Evolutionary conservation across 345 rosid genomes (phyloP), one percentile per base, ranked within the genome.

Genomic region (Dipteronia sinensis): DNA sequence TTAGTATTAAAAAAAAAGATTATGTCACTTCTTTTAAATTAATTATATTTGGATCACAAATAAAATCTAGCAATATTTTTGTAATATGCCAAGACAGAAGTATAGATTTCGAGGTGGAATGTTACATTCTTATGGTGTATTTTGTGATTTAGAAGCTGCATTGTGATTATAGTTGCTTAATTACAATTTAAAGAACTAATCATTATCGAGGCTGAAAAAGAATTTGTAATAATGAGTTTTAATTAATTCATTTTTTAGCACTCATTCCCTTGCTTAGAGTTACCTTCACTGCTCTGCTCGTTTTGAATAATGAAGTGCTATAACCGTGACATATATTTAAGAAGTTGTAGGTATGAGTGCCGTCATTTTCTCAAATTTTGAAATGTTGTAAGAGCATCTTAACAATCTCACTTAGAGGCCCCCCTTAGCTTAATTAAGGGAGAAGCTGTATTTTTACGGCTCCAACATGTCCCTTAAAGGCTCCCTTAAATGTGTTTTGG

Each of bases 91-190:
- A 10, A 13, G 6, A 7, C 34, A 19, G n/a, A 34, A 4, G 17
- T 5, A 51, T 51, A 42, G 67, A 10, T 7, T 25, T 72, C 31
- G 12, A 67, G 80, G 78, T 77, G 78, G 46, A 68, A 20, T 15
- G 78, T 77, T 81, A 58, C 65, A 58, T 65, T 81, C 78, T 51
- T 3, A 23, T 66, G 64, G 58, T 47, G 77, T 25, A 47, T 51
- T 34, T 53, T 38, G 78, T 66, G 38, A 49, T 66, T 65, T 29
- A 66, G 2, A 65, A 75, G 78, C 78, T 51, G 72, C 38, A 3
- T 31, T 38, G 71, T 75, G 53, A 75, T 75, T 66, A 75, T 75
- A 34, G 64, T 66, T 66, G 72, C 71, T 75, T 75, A 34, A 66
- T 75, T 65, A 55, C 49, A 20, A 66, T 64, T 27, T 65, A 62